Conservation (phyloP, 2,329 filamentous ascomycete species). For the Bipolaris gigantea region DNA sequence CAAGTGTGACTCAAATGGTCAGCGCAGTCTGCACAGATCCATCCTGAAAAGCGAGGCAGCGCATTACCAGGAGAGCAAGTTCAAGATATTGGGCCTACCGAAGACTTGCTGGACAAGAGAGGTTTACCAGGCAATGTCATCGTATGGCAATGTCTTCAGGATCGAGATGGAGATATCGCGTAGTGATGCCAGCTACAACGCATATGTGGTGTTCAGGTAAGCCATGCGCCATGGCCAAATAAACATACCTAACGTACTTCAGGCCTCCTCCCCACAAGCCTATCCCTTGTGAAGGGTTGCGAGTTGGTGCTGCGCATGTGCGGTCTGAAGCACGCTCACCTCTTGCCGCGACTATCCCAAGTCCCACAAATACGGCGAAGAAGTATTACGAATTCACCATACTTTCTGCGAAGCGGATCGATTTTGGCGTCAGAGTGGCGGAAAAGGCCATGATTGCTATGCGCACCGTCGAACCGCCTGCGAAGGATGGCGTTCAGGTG, state of each 20-base stretch:
- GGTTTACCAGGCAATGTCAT: slow-evolving; percentile 26
- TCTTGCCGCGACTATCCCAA: slow-evolving; percentile 16
- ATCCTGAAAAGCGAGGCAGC: slow-evolving; percentile 1
- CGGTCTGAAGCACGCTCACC: slow-evolving; percentile 7
- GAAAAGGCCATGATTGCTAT: slow-evolving; percentile 63
- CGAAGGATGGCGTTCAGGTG: slow-evolving; percentile 33
- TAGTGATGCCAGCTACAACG: slow-evolving; percentile 10
- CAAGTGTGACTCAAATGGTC: background rate
- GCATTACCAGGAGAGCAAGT: slow-evolving; percentile 27
- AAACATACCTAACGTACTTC: background rate
- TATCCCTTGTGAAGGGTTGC: slow-evolving; percentile 12
- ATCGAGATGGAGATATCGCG: slow-evolving; percentile 30
- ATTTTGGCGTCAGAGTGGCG: slow-evolving; percentile 64
- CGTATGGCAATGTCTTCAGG: slow-evolving; percentile 31
- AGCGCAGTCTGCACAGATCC: slow-evolving; percentile 1
- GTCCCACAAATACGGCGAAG: slow-evolving; percentile 27
- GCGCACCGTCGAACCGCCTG: slow-evolving; percentile 47
- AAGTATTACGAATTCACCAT: slow-evolving; percentile 31
- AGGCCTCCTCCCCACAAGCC: slow-evolving; percentile 19
- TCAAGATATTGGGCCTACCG: slow-evolving; percentile 22
- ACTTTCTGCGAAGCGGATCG: slow-evolving; percentile 50
- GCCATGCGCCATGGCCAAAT: background rate
- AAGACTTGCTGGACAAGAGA: slow-evolving; percentile 23
- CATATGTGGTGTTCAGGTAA: slow-evolving; percentile 33
- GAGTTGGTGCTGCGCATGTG: slow-evolving; percentile 7